Base-by-base conservation (phyloP, 2,329 filamentous ascomycete species). In the Pseudogymnoascus sp. region DNA sequence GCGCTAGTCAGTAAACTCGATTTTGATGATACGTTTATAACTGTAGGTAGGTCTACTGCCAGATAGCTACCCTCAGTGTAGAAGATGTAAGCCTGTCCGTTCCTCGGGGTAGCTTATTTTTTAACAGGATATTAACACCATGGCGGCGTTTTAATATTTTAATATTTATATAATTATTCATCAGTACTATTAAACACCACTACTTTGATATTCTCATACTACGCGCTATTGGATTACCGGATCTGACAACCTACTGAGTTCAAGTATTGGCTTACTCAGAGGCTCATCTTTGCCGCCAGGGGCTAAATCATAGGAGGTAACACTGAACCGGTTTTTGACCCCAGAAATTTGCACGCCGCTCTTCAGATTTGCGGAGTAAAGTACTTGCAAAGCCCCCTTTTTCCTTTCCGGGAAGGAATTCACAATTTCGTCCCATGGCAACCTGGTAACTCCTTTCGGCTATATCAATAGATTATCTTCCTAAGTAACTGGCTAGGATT, bases 251-350 rank as follows among this genome's bases (percentile, higher is more conserved):
- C 28, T 40, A 18, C 10, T 7, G 61, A 71, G 68, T 63, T 69
- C 50, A 63, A 65, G 53, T 63, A 64, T 59, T 65, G 46, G 59
- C 59, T 71, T 31, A 56, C 62, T 28, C 40, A 50, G 12, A 34
- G 21, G 2, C n/a, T 56, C 16, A 46, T 71, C 10, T 70, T 71
- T 59, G 67, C 67, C 8, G 16, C 56, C 1, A 18, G 37, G 0
- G 66, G 70, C 60, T 70, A 69, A 28, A 64, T 66, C 7, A 62
- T 70, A 28, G 59, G 70, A 61, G 65, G 59, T n/a, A 56, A 44
- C 4, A 65, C 64, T 5, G 68, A 69, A 31, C 2, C 7, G 2
- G 10, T 31, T 31, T 8, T 10, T 31, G 28, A 1, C 7, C 7
- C 28, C 28, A 31, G 5, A 28, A 28, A 5, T 5, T 28, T 28